Evolutionary conservation across 2,329 filamentous ascomycete species (phyloP), one percentile per base, ranked within the genome.

Genomic region (Polytolypa hystricis): DNA sequence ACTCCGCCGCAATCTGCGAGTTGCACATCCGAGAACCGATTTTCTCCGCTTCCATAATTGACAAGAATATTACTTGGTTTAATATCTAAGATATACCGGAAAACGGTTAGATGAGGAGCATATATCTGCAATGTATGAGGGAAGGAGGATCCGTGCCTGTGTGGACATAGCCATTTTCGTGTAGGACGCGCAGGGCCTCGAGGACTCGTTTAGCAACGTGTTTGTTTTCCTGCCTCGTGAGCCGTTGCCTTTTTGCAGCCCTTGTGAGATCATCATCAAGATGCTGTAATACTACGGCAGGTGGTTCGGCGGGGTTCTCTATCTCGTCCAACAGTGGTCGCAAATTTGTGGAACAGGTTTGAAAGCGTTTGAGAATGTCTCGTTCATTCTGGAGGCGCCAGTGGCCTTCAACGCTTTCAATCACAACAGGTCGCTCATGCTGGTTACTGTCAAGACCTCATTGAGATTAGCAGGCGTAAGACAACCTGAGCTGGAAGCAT

Each of bases 31-130:
- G 47, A 40, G 15, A 49, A 47, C 9, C 47, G 35, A 30, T 12
- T 27, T 5, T 20, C 8, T 19, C 30, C 16, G 10, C 43, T 17
- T 8, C 31, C 12, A 35, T 46, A 47, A 18, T 49, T 46, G 6
- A 46, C 43, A 23, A 49, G 43, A 28, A 49, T 28, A 40, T 47
- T 47, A 11, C 44, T 37, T 1, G 35, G 41, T 33, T 49, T 49
- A 9, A 49, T 26, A 38, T 47, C 47, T 48, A 25, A 39, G 26
- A 16, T 36, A 23, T 9, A 23, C 17, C 15, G 17, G 19, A 28
- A 3, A 4, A 32, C 32, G 32, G 35, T 7, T 14, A 12, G 14
- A n/a, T 25, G n/a, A 25, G 7, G 21, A 7, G 7, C 21, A 25
- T 7, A 25, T 25, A 25, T 25, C 21, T 25, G 21, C n/a, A 25